These are phyloP conservation scores for Zygosaccharomyces bisporus DNA, from an alignment of 805 yeast species.

Conservation along the genomic window DNA sequence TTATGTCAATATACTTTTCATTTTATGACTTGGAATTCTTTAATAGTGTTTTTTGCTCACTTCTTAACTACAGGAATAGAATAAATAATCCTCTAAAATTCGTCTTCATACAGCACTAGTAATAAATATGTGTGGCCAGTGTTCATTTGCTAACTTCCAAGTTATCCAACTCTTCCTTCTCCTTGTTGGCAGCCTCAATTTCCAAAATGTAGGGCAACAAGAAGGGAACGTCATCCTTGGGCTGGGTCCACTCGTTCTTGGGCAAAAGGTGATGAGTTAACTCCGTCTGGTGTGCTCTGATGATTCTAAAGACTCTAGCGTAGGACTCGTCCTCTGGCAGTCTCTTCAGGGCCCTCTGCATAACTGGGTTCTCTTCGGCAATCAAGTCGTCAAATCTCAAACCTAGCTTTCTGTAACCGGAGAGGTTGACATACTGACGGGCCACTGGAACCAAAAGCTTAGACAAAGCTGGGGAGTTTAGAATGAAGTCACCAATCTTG, in stretches of 20 bases:
- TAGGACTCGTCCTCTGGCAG: constrained; percentile 79
- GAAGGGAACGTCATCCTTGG: constrained; percentile 79
- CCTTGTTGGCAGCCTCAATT: constrained; percentile 88
- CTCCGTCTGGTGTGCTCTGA: constrained; percentile 87
- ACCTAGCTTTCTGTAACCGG: constrained; percentile 96
- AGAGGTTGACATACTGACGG: constrained; percentile 60
- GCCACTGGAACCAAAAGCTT: constrained; percentile 78
- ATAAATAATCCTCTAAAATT: constrained; percentile 2
- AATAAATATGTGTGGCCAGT: constrained; percentile 2
- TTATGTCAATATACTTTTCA: not conserved
- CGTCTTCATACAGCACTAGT: not conserved
- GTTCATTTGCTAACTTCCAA: constrained; percentile 40
- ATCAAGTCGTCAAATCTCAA: constrained; percentile 85
- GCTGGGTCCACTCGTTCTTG: constrained; percentile 66
- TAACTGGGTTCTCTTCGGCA: constrained; percentile 79
- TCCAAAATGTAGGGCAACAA: constrained; percentile 86
- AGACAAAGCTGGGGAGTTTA: constrained; percentile 73
- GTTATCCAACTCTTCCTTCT: constrained; percentile 86
- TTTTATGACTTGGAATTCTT: not conserved
- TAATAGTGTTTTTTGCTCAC: not conserved
- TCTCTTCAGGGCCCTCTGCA: constrained; percentile 85
- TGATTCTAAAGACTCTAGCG: constrained; percentile 87
- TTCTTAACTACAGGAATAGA: constrained; percentile 6
- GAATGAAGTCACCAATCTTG: constrained; percentile 72
- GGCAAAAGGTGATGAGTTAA: constrained; percentile 85